Percentiles rank a stretch among this genome's conserved stretches.
Conservation (phyloP, 345 rosid species). For the Abelmoschus esculentus region DNA sequence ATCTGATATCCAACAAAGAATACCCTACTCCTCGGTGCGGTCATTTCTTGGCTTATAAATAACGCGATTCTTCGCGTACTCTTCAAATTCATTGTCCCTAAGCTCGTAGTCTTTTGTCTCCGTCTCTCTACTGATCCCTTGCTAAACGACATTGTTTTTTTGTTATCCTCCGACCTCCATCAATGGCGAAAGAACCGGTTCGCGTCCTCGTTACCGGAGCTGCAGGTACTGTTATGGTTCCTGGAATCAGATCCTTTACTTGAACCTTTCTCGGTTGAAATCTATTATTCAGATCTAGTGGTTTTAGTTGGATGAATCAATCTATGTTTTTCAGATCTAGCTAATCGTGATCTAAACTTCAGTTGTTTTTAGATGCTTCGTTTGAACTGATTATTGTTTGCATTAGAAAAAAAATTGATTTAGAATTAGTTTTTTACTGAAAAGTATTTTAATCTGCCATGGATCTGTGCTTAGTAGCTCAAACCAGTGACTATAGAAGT, state of each 20-base stretch:
- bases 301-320: not conserved
- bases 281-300: conserved; percentile 9
- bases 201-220: conserved; percentile 99
- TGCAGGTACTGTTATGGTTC: conserved; percentile 51
- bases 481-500: not conserved
- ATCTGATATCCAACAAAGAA: too few relatives aligned
- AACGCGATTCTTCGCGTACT: not conserved
- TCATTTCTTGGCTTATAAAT: conserved; percentile 3
- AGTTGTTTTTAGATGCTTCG: not conserved
- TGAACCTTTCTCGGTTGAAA: not conserved
- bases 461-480: not conserved
- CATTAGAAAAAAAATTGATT: not conserved
- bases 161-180: conserved; percentile 13
- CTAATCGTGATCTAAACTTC: not conserved
- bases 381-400: not conserved
- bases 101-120: not conserved
- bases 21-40: not conserved
- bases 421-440: not conserved
- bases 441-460: not conserved
- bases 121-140: not conserved
- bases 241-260: not conserved
- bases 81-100: not conserved
- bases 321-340: conserved; percentile 6
- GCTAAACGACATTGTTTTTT: not conserved
- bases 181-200: conserved; percentile 88